Evolutionary conservation across 257 asterid genomes (phyloP).

Genomic region (Henckelia pumila): DNA sequence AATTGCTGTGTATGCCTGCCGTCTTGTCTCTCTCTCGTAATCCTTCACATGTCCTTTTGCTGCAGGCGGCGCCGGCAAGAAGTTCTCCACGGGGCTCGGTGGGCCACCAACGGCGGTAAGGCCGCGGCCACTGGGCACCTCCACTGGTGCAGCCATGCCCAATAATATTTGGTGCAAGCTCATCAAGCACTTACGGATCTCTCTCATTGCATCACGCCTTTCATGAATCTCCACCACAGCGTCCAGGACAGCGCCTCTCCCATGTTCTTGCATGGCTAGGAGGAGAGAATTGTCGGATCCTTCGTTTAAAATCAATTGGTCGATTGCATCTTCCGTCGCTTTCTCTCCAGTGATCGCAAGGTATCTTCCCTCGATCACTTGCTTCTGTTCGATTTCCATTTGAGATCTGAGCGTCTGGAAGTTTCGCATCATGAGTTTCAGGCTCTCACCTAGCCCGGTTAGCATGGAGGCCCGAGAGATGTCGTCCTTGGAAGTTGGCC

Average conservation of each 20-base stretch:
- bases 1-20: slow-evolving; percentile 40
- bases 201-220: slow-evolving; percentile 47
- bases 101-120: slow-evolving; percentile 9
- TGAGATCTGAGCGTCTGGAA: slow-evolving; percentile 38
- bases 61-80: neutral
- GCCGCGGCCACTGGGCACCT: neutral
- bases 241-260: slow-evolving; percentile 33
- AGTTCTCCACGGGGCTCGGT: slow-evolving; percentile 28
- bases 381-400: slow-evolving; percentile 39
- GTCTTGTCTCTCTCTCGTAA: slow-evolving; percentile 49
- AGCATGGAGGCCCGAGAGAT: slow-evolving; percentile 36
- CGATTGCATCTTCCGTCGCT: slow-evolving; percentile 49
- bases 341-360: slow-evolving; percentile 38
- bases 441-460: slow-evolving; percentile 27
- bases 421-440: slow-evolving; percentile 34
- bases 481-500: slow-evolving; percentile 30
- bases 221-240: slow-evolving; percentile 49
- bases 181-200: slow-evolving; percentile 38
- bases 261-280: slow-evolving; percentile 39
- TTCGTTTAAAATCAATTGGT: slow-evolving; percentile 33
- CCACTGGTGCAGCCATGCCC: slow-evolving; percentile 45
- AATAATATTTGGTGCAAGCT: slow-evolving; percentile 42
- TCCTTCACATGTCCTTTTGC: slow-evolving; percentile 32
- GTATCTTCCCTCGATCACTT: slow-evolving; percentile 41
- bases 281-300: slow-evolving; percentile 33